Percentiles rank a stretch among this genome's conserved stretches.
These are phyloP conservation scores for Penicillium corylophilum DNA, from an alignment of 2,329 filamentous ascomycete species.

Conservation along the genomic window DNA sequence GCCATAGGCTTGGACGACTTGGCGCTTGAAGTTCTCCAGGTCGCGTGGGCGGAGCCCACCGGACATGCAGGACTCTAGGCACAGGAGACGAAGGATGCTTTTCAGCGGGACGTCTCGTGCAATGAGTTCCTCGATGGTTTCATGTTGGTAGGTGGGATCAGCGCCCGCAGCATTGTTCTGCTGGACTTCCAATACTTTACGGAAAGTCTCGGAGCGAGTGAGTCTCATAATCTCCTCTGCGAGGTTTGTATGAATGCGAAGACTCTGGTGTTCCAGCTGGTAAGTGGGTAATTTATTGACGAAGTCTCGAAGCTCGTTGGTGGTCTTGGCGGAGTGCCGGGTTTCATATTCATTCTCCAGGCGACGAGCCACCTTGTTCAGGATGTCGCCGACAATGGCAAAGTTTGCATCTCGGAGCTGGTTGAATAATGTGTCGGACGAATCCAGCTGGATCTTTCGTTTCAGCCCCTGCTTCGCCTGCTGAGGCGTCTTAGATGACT, in stretches of 20 bases:
- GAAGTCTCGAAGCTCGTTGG: constrained; percentile 88
- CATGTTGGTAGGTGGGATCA: constrained; percentile 84
- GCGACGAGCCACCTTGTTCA: constrained; percentile 87
- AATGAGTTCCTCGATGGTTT: constrained; percentile 92
- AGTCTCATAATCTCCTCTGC: constrained; percentile 95
- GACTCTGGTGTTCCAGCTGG: constrained; percentile 86
- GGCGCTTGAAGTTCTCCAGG: constrained; percentile 81
- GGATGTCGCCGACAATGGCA: constrained; percentile 81
- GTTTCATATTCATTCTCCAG: constrained; percentile 85
- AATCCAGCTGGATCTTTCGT: constrained; percentile 84
- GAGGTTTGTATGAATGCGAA: constrained; percentile 88
- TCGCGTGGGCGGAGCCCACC: constrained; percentile 87
- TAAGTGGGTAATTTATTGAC: constrained; percentile 91
- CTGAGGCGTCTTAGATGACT: constrained; percentile 52
- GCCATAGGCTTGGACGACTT: constrained; percentile 88
- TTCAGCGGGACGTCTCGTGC: constrained; percentile 76
- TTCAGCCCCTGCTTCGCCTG: constrained; percentile 65
- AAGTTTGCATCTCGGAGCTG: constrained; percentile 92
- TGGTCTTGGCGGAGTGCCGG: constrained; percentile 81
- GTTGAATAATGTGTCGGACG: constrained; percentile 82
- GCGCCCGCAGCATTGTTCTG: constrained; percentile 90
- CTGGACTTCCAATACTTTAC: constrained; percentile 84
- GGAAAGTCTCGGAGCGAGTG: constrained; percentile 86
- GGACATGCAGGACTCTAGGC: constrained; percentile 85
- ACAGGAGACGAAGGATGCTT: constrained; percentile 81